phyloP scores from a whole-genome alignment of 495 filamentous ascomycete genomes.

The Apodospora peruviana region DNA sequence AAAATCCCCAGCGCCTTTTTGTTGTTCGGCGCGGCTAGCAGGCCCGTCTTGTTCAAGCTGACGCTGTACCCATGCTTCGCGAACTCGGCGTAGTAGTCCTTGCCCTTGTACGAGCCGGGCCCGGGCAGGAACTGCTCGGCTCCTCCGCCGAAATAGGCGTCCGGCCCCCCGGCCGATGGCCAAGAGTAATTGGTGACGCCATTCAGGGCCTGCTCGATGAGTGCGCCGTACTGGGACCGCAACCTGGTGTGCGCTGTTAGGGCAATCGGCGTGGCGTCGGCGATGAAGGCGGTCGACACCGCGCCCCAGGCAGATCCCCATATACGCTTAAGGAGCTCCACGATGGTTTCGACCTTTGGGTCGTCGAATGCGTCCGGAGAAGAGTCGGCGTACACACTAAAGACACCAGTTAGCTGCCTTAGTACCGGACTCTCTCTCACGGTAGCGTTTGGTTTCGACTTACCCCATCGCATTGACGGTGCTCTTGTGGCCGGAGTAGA shows the following conservation, averaged over 20 bases:
- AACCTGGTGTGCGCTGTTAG: conserved; percentile 60
- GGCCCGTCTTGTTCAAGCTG: conserved; percentile 59
- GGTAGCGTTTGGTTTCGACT: conserved; percentile 2
- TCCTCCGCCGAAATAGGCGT: conserved; percentile 68
- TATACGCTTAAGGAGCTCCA: conserved; percentile 61
- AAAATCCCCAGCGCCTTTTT: conserved; percentile 64
- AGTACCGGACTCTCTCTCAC: no score
- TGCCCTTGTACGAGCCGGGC: conserved; percentile 45
- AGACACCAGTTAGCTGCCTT: no score
- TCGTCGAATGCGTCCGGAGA: conserved; percentile 62
- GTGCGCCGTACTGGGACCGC: conserved; percentile 55
- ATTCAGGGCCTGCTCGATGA: conserved; percentile 56
- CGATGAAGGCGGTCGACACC: conserved; percentile 63
- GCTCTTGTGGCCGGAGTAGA: conserved; percentile 71
- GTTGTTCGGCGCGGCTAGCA: conserved; percentile 44
- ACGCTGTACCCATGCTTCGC: conserved; percentile 59
- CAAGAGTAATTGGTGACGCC: conserved; percentile 61
- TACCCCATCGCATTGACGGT: conserved; percentile 65
- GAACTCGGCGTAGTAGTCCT: conserved; percentile 65
- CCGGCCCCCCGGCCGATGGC: conserved; percentile 60
- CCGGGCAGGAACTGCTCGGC: conserved; percentile 66
- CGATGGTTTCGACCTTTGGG: conserved; percentile 73
- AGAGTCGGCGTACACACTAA: conserved; percentile 63
- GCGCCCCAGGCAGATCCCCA: conserved; percentile 46
- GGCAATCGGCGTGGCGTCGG: conserved; percentile 68